Evolutionary conservation across 768 basidiomycete species (phyloP), one percentile per base, ranked within the genome.

Genomic region (Clitopilus hobsonii): DNA sequence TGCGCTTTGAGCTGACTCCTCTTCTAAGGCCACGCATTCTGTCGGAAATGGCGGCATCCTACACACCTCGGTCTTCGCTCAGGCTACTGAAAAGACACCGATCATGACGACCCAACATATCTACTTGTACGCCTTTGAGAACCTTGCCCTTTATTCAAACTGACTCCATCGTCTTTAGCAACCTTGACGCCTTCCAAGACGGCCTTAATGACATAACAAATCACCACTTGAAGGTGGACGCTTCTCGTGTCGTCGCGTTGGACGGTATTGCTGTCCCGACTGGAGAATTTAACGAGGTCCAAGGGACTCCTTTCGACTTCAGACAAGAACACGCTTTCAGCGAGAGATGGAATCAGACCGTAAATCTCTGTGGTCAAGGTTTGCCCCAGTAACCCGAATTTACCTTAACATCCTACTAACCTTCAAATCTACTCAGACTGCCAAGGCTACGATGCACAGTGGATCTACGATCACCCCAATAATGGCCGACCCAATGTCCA

Each of bases 101-200:
- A 79, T 81, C 48, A 79, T 81, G 80, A 58, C 79, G 8, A 79
- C 79, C 0, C 76, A 76, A 55, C 80, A 82, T 57, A 69, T 75
- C 27, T 82, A 81, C 62, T 79, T 75, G 78, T 75, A 41, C 5
- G 67, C 48, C 11, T 52, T 5, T 23, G 23, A 24, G 38, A 3
- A 50, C 26, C 32, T 6, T 7, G 53, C 32, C 2, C 45, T 25
- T 13, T 24, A 5, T 3, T 18, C 32, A 11, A 18, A 29, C 13
- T 5, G 23, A 22, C 14, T 20, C 30, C 25, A 3, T 20, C 4
- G 32, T 18, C 14, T 7, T 14, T 32, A 76, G 76, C 74, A 81
- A 80, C 56, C 68, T 81, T 10, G 76, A 80, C 29, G 78, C 75
- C 0, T 80, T 77, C 66, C 71, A 77, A 57, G 66, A 74, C 20